Evolutionary conservation across 495 filamentous ascomycete species (phyloP), one percentile per base, ranked within the genome.

Genomic region (Xylaria curta): DNA sequence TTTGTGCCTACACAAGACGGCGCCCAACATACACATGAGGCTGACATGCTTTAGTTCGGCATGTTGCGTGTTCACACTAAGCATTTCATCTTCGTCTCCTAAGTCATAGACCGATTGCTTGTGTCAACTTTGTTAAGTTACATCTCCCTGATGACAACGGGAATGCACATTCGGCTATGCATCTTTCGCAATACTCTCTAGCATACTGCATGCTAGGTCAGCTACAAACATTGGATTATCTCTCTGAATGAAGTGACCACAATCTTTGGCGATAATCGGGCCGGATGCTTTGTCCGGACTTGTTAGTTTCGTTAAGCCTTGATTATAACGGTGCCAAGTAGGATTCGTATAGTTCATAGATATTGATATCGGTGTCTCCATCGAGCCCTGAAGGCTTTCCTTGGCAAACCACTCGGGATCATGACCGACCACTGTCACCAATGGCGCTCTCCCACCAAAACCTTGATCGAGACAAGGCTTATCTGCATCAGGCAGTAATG

Each of bases 221-320:
- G 83, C 84, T 19, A 91, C 89, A 74, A 90, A 83, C n/a, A 58
- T 76, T 24, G 89, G 89, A 68, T 87, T 84, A 72, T 91, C 89
- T 72, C 76, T 86, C 74, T 91, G 89, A 42, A 91, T 83, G 73
- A 91, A 91, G 75, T 91, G 89, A 0, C 89, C 89, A 53, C 88
- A 88, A 0, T 80, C 80, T 15, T 81, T 80, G 0, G 89, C 89
- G 59, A 85, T 82, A 15, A 89, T 72, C 7, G 87, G 85, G 1
- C 87, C 85, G 5, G 78, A 78, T 62, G 77, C 81, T 51, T 75
- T 79, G 31, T 79, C 79, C 7, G 67, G 63, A 17, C 78, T 78
- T 0, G 85, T 87, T 26, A 91, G 81, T 31, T 76, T 76, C 5
- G 76, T 78, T 49, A 92, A 75, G 0, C 85, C 89, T 69, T 87